Conservation (phyloP, 345 rosid genomes). For the Acer saccharum region DNA sequence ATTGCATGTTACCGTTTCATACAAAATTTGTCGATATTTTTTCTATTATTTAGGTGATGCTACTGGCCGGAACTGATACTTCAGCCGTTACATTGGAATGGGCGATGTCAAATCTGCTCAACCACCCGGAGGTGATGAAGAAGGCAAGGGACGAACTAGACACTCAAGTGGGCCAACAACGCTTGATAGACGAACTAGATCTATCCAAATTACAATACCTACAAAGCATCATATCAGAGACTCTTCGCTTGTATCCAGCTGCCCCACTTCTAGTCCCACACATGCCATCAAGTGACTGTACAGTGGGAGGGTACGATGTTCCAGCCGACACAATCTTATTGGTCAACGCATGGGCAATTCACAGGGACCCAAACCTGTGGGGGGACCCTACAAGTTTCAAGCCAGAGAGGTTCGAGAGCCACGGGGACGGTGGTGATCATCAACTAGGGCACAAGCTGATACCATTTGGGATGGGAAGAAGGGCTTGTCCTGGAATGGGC, state of each 20-base stretch:
- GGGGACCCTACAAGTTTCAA: constrained; percentile 40
- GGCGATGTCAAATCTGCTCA: constrained; percentile 52
- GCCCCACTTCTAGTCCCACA: constrained; percentile 51
- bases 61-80: constrained; percentile 56
- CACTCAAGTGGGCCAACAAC: constrained; percentile 33
- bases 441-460: constrained; percentile 23
- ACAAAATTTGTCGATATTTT: too few relatives aligned
- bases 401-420: constrained; percentile 51
- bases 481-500: constrained; percentile 48
- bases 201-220: constrained; percentile 38
- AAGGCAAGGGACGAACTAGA: constrained; percentile 46
- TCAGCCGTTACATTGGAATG: constrained; percentile 55
- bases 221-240: constrained; percentile 42
- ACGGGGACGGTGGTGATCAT: not conserved
- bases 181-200: constrained; percentile 42
- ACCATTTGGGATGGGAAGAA: constrained; percentile 53
- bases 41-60: constrained; percentile 7
- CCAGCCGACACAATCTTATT: constrained; percentile 39
- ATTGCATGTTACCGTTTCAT: too few relatives aligned
- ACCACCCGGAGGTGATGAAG: constrained; percentile 29
- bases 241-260: constrained; percentile 42
- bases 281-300: constrained; percentile 41
- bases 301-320: constrained; percentile 38
- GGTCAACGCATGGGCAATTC: constrained; percentile 53
- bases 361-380: constrained; percentile 39